Evolutionary conservation across 306 rosid genomes (phyloP).

Genomic region (Pterocarpus macrocarpus): DNA sequence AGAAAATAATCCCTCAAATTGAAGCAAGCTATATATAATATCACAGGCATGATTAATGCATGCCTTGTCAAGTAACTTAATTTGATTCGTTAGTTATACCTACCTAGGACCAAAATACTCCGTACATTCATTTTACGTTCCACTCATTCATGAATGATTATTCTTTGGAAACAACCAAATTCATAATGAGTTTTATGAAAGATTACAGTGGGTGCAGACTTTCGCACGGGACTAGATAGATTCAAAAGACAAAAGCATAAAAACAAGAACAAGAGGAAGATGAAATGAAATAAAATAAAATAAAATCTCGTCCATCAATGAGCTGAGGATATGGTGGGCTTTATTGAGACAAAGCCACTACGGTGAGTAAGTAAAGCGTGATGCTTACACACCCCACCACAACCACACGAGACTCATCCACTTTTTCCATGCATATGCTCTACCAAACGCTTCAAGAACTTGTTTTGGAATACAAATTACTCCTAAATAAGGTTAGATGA

Average conservation of each 20-base stretch:
- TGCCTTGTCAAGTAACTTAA: background rate
- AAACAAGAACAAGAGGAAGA: too few species aligned
- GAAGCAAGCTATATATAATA: background rate
- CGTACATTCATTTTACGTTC: background rate
- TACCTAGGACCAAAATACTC: background rate
- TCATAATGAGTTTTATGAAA: background rate
- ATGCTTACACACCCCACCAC: background rate
- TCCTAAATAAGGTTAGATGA: background rate
- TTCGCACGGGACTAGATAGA: background rate
- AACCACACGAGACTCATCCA: constrained; percentile 5
- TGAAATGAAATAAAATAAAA: too few species aligned
- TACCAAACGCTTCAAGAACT: background rate
- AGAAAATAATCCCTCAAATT: background rate
- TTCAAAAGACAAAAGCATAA: background rate
- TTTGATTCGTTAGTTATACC: background rate
- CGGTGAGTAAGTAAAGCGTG: background rate
- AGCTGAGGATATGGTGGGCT: background rate
- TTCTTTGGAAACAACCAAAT: background rate
- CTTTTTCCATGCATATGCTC: background rate
- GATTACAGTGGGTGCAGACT: background rate
- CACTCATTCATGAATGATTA: background rate
- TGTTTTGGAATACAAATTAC: background rate
- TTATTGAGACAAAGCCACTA: background rate
- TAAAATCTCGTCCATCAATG: background rate
- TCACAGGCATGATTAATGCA: background rate